Conservation (phyloP, 2,329 filamentous ascomycete species). For the Apiospora arundinis region DNA sequence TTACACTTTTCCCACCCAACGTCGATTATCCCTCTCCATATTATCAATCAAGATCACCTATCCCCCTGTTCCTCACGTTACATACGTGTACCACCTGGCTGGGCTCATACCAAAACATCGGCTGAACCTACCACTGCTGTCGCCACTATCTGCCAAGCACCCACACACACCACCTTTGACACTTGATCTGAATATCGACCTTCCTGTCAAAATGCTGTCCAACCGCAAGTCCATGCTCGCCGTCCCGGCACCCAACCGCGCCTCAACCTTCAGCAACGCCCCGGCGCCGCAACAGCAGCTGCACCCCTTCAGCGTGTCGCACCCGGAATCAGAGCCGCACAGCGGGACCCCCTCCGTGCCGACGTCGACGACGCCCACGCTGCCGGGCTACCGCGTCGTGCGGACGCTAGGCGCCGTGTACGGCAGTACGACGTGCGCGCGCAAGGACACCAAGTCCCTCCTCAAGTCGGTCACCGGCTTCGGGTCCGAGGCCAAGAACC, state of each 20-base stretch:
- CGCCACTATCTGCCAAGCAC: background rate
- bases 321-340: slow-evolving; percentile 30
- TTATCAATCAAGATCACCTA: background rate
- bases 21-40: slow-evolving; percentile 1
- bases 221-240: slow-evolving; percentile 24
- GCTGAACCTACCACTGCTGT: background rate
- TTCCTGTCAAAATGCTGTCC: slow-evolving; percentile 18
- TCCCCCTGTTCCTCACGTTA: background rate
- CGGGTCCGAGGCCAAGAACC: slow-evolving; percentile 31
- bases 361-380: slow-evolving; percentile 31
- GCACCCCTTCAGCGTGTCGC: slow-evolving; percentile 15
- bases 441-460: slow-evolving; percentile 34
- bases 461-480: slow-evolving; percentile 26
- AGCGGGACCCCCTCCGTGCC: slow-evolving; percentile 31
- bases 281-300: background rate
- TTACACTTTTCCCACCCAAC: background rate
- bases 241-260: slow-evolving; percentile 6
- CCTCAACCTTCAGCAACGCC: slow-evolving; percentile 9
- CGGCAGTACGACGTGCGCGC: slow-evolving; percentile 33
- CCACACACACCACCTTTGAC: too few relatives aligned
- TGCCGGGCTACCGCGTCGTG: slow-evolving; percentile 33
- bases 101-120: background rate
- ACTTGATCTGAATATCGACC: background rate
- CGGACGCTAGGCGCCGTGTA: slow-evolving; percentile 33
- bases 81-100: slow-evolving; percentile 1